Evolutionary conservation across 768 basidiomycete genomes (phyloP).

Genomic region (Mycena crocata): DNA sequence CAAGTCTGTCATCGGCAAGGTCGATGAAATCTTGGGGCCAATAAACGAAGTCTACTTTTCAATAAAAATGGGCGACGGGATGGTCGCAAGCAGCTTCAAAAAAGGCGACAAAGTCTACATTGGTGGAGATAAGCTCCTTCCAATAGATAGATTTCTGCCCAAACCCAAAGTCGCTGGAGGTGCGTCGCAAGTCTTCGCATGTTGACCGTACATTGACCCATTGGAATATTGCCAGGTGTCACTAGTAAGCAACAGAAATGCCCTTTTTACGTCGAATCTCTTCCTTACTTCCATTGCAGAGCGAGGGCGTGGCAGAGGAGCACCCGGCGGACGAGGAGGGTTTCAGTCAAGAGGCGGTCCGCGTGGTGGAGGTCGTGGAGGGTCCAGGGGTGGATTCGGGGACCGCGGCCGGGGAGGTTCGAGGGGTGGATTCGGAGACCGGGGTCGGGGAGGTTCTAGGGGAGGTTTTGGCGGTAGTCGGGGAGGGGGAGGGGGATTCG

Average conservation of each 20-base stretch:
- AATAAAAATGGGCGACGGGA: conserved; percentile 95
- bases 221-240: conserved; percentile 50
- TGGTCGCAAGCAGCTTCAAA: conserved; percentile 96
- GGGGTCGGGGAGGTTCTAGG: conserved; percentile 36
- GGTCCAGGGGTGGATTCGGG: conserved; percentile 44
- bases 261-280: background rate
- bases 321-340: conserved; percentile 42
- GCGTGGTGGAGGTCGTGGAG: conserved; percentile 38
- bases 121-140: conserved; percentile 95
- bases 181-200: conserved; percentile 39
- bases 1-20: conserved; percentile 95
- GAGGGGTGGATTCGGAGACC: conserved; percentile 56
- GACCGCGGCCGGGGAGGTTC: conserved; percentile 60
- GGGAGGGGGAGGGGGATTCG: conserved; percentile 46
- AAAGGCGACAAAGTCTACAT: conserved; percentile 99
- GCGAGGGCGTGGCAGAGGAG: conserved; percentile 54
- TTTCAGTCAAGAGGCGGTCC: conserved; percentile 40
- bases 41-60: conserved; percentile 99
- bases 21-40: conserved; percentile 99
- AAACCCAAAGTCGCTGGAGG: conserved; percentile 90
- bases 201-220: background rate
- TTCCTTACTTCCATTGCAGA: conserved; percentile 40
- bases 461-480: conserved; percentile 54
- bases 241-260: conserved; percentile 61
- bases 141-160: conserved; percentile 95